Percentiles rank a stretch among this genome's conserved stretches.
These are phyloP conservation scores for Apiospora arundinis DNA, from an alignment of 2,329 filamentous ascomycete species.

Conservation along the genomic window DNA sequence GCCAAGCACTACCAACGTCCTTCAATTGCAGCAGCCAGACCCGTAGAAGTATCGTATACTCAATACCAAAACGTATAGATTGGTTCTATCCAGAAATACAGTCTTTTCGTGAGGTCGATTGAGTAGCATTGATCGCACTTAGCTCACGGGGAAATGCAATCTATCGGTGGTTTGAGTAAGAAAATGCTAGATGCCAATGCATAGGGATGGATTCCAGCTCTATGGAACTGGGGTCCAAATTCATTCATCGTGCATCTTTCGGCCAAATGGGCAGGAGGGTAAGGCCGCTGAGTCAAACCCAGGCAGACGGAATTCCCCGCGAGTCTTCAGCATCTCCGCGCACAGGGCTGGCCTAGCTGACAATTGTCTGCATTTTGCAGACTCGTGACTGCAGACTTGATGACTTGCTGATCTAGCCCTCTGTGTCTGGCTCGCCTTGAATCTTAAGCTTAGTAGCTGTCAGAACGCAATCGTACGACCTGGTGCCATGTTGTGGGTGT, in stretches of 20 bases:
- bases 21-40: too few relatives aligned
- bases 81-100: too few relatives aligned
- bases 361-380: too few relatives aligned
- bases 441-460: neutral
- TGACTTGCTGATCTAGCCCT: neutral
- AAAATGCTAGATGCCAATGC: neutral
- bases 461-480: slow-evolving; percentile 13
- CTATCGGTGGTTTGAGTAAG: neutral
- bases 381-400: neutral
- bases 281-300: neutral
- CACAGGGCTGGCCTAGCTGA: neutral
- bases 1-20: neutral
- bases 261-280: neutral
- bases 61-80: too few relatives aligned
- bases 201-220: neutral
- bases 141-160: neutral
- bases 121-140: neutral
- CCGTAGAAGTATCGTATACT: too few relatives aligned
- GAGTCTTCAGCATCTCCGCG: neutral
- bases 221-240: neutral
- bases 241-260: neutral
- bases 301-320: neutral
- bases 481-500: neutral
- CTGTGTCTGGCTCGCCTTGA: neutral
- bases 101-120: neutral